A percentile compares a stretch with the other conserved stretches of the same genome.
phyloP scores from a whole-genome alignment of 2,329 filamentous ascomycete species.

The Claviceps digitariae region DNA sequence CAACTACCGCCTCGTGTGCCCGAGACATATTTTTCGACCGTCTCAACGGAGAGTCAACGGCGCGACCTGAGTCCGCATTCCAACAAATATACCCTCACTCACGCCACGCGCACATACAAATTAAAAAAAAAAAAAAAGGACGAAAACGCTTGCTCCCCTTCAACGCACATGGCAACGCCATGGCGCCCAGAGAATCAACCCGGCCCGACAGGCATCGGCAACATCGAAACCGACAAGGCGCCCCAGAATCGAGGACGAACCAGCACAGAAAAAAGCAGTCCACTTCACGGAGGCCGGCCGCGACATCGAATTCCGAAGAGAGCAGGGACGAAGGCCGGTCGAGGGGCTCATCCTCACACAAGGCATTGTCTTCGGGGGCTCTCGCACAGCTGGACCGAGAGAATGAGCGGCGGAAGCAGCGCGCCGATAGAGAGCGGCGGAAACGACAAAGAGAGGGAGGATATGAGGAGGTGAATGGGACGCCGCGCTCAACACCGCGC shows the following conservation, averaged over 20 bases:
- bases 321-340: conserved; percentile 15
- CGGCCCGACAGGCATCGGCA: conserved; percentile 10
- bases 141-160: too few species aligned
- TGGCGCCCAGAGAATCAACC: conserved; percentile 7
- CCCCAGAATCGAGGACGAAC: conserved; percentile 18
- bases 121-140: neutral
- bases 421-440: conserved; percentile 21
- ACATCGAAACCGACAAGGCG: conserved; percentile 15
- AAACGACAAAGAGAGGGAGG: conserved; percentile 6
- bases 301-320: conserved; percentile 19
- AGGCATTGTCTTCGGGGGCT: conserved; percentile 35
- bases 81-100: conserved; percentile 2
- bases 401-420: conserved; percentile 38
- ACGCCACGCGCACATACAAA: neutral
- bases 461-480: conserved; percentile 1
- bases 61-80: too few species aligned
- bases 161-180: neutral
- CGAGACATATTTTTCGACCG: neutral
- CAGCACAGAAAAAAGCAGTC: conserved; percentile 24
- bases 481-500: conserved; percentile 2
- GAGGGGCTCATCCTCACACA: conserved; percentile 8
- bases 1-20: neutral
- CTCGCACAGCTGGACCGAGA: conserved; percentile 52
- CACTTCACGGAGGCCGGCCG: conserved; percentile 17
- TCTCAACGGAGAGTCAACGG: neutral